Conservation (phyloP, 2,329 filamentous ascomycete species). For the Xylariaceae sp. region DNA sequence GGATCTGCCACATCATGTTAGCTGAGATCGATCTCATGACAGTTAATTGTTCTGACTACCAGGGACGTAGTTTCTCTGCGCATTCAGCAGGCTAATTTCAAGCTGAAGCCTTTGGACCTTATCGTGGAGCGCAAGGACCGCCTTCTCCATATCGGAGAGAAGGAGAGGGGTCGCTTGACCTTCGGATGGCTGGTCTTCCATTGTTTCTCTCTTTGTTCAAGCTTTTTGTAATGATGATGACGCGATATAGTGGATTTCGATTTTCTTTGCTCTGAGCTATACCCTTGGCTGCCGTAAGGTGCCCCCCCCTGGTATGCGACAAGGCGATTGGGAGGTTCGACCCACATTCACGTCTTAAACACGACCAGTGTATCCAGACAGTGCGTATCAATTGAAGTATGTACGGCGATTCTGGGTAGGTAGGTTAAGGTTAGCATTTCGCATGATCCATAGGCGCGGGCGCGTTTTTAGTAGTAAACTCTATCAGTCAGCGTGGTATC, state of each 20-base stretch:
- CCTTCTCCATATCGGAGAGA: conserved; percentile 61
- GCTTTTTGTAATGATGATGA: not conserved
- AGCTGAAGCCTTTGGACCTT: conserved; percentile 65
- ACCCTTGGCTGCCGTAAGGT: no score
- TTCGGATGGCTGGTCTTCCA: conserved; percentile 30
- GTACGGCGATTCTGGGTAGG: no score
- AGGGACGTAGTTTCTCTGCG: conserved; percentile 37
- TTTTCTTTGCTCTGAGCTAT: not conserved
- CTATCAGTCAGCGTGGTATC: not conserved
- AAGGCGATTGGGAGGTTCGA: no score
- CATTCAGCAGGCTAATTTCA: conserved; percentile 62
- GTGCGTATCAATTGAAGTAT: no score
- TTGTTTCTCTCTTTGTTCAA: conserved; percentile 3
- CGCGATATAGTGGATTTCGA: not conserved
- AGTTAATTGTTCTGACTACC: conserved; percentile 28
- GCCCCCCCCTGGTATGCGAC: no score
- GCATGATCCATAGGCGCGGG: not conserved
- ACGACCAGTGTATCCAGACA: no score
- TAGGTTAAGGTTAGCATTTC: not conserved
- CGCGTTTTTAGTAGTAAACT: not conserved
- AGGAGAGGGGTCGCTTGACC: conserved; percentile 37
- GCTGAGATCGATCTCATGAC: not conserved
- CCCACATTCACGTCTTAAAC: no score
- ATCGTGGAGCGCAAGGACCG: conserved; percentile 65
- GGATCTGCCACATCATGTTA: conserved; percentile 42